Evolutionary conservation across 1,284 basidiomycete species (phyloP).

Genomic region (Schizophyllum amplum): DNA sequence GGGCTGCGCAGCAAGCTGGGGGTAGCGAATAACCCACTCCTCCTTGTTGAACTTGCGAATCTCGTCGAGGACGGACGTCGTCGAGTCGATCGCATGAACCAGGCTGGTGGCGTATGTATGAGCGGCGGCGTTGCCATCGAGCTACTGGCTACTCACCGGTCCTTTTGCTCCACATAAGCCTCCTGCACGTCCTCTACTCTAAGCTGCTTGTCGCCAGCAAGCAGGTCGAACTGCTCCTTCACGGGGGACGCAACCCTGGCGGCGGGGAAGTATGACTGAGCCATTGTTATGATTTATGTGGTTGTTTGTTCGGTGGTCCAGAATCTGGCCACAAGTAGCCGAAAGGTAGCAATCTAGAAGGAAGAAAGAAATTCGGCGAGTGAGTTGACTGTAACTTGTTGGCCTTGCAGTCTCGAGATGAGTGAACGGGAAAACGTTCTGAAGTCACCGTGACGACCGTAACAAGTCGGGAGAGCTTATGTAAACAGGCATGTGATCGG

Average conservation of each 20-base stretch:
- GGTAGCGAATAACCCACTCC: constrained; percentile 85
- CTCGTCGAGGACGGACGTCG: constrained; percentile 62
- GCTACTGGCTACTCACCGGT: constrained; percentile 39
- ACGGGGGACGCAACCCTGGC: background rate
- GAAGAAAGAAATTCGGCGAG: background rate
- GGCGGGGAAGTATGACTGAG: background rate
- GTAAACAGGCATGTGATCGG: background rate
- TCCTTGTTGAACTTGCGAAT: constrained; percentile 79
- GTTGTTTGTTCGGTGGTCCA: background rate
- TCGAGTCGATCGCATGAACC: constrained; percentile 65
- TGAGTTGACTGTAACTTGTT: background rate
- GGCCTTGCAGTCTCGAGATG: background rate
- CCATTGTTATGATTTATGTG: background rate
- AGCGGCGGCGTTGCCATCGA: background rate
- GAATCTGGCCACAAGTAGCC: background rate
- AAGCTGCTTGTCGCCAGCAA: constrained; percentile 32
- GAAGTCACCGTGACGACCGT: background rate
- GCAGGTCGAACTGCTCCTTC: background rate
- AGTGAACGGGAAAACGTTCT: background rate
- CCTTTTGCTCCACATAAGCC: constrained; percentile 62
- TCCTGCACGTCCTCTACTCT: constrained; percentile 65
- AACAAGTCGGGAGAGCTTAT: background rate
- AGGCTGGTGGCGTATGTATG: constrained; percentile 41
- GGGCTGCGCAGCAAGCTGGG: constrained; percentile 46
- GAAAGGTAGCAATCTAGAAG: background rate